Evolutionary conservation across 345 rosid species (phyloP), one percentile per base, ranked within the genome.

Genomic region (Gossypium ekmanianum): DNA sequence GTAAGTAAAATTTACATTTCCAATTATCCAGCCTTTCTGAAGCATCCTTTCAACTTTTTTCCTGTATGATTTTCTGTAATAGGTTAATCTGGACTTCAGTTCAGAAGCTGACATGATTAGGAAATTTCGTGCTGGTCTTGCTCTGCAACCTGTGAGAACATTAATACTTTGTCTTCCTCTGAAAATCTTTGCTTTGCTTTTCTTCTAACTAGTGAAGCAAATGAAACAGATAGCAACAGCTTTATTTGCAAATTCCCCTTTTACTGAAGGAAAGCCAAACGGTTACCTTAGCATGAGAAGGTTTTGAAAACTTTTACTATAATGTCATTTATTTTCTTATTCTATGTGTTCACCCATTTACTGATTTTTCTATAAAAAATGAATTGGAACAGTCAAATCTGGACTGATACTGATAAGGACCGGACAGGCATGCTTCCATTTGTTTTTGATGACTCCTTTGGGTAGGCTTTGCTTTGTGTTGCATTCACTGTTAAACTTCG

Each of bases 281-380:
- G 99, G 99, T 71, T 93, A 83, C 84, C 98, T 96, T 76, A 96
- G 99, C 89, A 92, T 86, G 97, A 86, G 98, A 86, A 96, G 99
- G 99, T 96, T 62, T 58, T 43, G 50, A 63, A 72, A 75, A 58
- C 11, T 63, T 50, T 68, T 75, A 13, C 63, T 5, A 39, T 58
- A 16, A 59, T 8, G 54, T 57, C 72, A 59, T 63, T 72, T 70
- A 45, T 64, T 54, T 64, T 58, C 2, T n/a, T 55, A 41, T 67
- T 68, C 14, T 44, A 58, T 71, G 41, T 71, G 55, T 41, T 68
- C 51, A 34, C 29, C 61, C 18, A 55, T 61, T 20, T 77, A 76
- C 44, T 82, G 66, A 80, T 54, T 55, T 48, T 79, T 78, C 57
- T 75, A 20, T 6, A 47, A 45, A 63, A 66, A 67, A 52, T 78